Base-by-base conservation (phyloP, 257 asterid genomes). In the Lithospermum erythrorhizon region DNA sequence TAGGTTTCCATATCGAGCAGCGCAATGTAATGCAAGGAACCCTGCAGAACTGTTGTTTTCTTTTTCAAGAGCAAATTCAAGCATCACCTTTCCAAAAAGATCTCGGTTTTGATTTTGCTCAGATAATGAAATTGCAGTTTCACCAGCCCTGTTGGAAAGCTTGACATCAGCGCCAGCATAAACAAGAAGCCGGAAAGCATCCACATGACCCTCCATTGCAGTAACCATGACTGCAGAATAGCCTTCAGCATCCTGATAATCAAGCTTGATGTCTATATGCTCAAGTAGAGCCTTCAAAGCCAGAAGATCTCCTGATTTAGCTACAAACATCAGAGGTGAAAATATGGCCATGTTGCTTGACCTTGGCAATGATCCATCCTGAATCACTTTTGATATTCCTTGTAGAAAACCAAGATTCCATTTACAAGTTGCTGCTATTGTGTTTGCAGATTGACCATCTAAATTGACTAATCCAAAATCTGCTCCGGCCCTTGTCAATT, bases 151-250 rank as follows among this genome's bases (percentile, higher is more conserved):
- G 67, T 80, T 87, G 59, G 71, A 37, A 55, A 82, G 79, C 75
- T 77, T 87, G 23, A 87, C 86, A 54, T 87, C 87, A 23, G 96
- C 94, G 51, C 94, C 94, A 32, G 87, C 85, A 58, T 77, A 76
- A 21, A 87, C 94, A 21, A 87, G 91, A 72, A 82, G 59, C 19
- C 89, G 81, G 68, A 87, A 87, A 53, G 85, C 87, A 45, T 85
- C 87, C 37, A 85, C 82, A 20, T 87, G 91, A 29, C 87, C 91
- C 74, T 84, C 86, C 70, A 54, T 71, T 65, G 94, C 91, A 30
- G 96, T 81, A 62, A 82, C 52, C 96, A 87, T 82, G 49, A 79
- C 83, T 9, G 96, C 94, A 1, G 96, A 87, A 79, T 81, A 82
- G 45, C 96, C 96, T 58, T 72, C 65, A 1, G 73, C 81, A 49